Conservation (phyloP, 192 early-diverging fungal genomes). For the Mortierella claussenii region DNA sequence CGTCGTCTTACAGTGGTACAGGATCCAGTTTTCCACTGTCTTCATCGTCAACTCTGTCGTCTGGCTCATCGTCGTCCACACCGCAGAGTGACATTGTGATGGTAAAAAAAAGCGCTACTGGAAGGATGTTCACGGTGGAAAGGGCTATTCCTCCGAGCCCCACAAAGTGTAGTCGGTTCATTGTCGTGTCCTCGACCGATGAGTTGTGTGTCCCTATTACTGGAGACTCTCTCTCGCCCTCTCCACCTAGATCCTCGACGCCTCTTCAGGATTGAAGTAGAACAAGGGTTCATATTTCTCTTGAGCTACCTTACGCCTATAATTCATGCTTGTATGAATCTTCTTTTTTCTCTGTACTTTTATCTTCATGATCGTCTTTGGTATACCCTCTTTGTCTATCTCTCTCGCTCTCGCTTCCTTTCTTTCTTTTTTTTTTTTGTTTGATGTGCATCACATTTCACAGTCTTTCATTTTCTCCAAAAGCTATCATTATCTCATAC, state of each 20-base stretch:
- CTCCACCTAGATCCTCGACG: neutral
- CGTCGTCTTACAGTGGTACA: constrained; percentile 4
- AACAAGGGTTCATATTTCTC: neutral
- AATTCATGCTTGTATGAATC: neutral
- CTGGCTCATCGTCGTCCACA: neutral
- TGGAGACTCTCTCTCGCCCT: too few relatives aligned
- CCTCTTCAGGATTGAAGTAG: constrained; percentile 4
- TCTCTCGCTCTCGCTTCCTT: too few relatives aligned
- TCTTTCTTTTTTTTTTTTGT: neutral
- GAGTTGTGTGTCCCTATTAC: constrained; percentile 4
- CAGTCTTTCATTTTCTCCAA: too few relatives aligned
- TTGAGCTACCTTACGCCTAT: too few relatives aligned
- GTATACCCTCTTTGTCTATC: too few relatives aligned
- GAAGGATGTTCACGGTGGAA: constrained; percentile 44
- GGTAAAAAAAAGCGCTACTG: constrained; percentile 51
- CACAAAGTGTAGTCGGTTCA: constrained; percentile 39
- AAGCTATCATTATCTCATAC: too few relatives aligned
- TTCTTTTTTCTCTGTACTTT: neutral
- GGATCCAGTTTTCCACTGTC: neutral
- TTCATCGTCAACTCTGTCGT: too few relatives aligned
- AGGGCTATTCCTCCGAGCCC: constrained; percentile 37
- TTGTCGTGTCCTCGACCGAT: constrained; percentile 31
- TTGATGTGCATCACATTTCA: too few relatives aligned
- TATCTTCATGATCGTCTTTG: too few relatives aligned
- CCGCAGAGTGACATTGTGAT: constrained; percentile 38